phyloP scores from a whole-genome alignment of 2,329 filamentous ascomycete species.

The Escovopsis sp. region DNA sequence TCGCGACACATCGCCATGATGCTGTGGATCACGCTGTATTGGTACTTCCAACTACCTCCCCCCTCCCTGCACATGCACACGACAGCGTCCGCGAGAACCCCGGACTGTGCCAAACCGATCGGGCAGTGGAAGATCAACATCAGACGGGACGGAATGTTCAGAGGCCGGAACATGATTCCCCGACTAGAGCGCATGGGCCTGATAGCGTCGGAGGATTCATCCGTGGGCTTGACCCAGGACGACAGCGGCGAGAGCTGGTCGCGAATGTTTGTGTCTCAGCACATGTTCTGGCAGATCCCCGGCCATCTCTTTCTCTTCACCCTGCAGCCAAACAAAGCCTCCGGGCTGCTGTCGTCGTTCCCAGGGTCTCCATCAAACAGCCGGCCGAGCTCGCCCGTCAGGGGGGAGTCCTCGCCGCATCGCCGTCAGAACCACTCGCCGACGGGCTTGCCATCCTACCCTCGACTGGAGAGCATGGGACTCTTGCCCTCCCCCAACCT shows the following conservation, averaged over 20 bases:
- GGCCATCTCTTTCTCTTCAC: slow-evolving; percentile 80
- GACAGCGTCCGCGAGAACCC: slow-evolving; percentile 49
- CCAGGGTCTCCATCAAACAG: slow-evolving; percentile 39
- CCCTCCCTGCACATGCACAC: slow-evolving; percentile 52
- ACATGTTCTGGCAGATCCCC: slow-evolving; percentile 86
- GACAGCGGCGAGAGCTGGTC: slow-evolving; percentile 54
- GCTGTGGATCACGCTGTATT: slow-evolving; percentile 86
- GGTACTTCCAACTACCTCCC: slow-evolving; percentile 87
- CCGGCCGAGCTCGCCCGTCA: slow-evolving; percentile 36
- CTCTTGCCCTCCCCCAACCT: slow-evolving; percentile 18
- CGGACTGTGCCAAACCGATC: slow-evolving; percentile 54
- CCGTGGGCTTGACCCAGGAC: slow-evolving; percentile 51
- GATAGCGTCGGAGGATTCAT: slow-evolving; percentile 60
- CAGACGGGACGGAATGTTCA: slow-evolving; percentile 75
- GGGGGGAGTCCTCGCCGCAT: slow-evolving; percentile 16
- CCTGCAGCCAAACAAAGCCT: slow-evolving; percentile 41
- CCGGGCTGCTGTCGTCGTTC: slow-evolving; percentile 16
- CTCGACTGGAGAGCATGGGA: slow-evolving; percentile 3
- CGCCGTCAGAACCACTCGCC: slow-evolving; percentile 13
- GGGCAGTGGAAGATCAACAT: slow-evolving; percentile 82
- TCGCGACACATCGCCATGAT: slow-evolving; percentile 91
- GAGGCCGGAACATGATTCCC: slow-evolving; percentile 66
- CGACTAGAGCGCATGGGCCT: slow-evolving; percentile 92
- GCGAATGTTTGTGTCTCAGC: slow-evolving; percentile 66
- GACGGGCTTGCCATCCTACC: slow-evolving; percentile 10